These are phyloP conservation scores for Talaromyces sp. DNA, from an alignment of 2,329 filamentous ascomycete species.

Conservation along the genomic window DNA sequence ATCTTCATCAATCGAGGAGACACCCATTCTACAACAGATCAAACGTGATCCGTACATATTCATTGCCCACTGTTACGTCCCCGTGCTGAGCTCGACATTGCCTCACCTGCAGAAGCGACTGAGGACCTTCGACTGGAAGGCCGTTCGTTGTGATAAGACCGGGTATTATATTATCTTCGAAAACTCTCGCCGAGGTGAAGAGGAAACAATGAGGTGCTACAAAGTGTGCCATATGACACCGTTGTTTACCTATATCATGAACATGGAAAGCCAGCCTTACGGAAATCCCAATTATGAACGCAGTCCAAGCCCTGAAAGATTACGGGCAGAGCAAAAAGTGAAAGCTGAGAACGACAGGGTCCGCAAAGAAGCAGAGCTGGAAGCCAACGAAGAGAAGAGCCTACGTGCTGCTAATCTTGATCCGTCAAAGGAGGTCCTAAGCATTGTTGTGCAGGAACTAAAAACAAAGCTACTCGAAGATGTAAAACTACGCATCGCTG, in stretches of 20 bases:
- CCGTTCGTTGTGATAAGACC: slow-evolving; percentile 74
- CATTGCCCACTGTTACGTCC: slow-evolving; percentile 78
- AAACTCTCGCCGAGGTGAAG: slow-evolving; percentile 67
- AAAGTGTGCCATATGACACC: slow-evolving; percentile 70
- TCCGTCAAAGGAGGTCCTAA: slow-evolving; percentile 77
- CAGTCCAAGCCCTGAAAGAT: slow-evolving; percentile 40
- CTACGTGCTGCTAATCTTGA: slow-evolving; percentile 83
- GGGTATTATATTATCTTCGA: slow-evolving; percentile 93
- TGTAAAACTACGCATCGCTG: slow-evolving; percentile 80
- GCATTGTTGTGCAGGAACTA: slow-evolving; percentile 72
- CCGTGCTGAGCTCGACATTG: slow-evolving; percentile 77
- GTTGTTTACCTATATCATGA: slow-evolving; percentile 89
- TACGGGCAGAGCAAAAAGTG: slow-evolving; percentile 46
- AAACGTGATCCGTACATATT: slow-evolving; percentile 83
- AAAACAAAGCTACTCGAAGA: slow-evolving; percentile 82
- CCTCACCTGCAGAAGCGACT: slow-evolving; percentile 85
- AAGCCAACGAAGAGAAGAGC: slow-evolving; percentile 84
- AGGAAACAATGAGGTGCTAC: slow-evolving; percentile 76
- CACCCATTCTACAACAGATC: slow-evolving; percentile 62
- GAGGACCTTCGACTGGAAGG: slow-evolving; percentile 73
- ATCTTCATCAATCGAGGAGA: slow-evolving; percentile 56
- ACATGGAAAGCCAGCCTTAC: slow-evolving; percentile 74
- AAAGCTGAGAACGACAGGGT: slow-evolving; percentile 62
- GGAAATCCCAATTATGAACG: slow-evolving; percentile 58
- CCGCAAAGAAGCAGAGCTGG: slow-evolving; percentile 68